phyloP scores from a whole-genome alignment of 495 filamentous ascomycete species.

The Hypoxylon crocopeplum region DNA sequence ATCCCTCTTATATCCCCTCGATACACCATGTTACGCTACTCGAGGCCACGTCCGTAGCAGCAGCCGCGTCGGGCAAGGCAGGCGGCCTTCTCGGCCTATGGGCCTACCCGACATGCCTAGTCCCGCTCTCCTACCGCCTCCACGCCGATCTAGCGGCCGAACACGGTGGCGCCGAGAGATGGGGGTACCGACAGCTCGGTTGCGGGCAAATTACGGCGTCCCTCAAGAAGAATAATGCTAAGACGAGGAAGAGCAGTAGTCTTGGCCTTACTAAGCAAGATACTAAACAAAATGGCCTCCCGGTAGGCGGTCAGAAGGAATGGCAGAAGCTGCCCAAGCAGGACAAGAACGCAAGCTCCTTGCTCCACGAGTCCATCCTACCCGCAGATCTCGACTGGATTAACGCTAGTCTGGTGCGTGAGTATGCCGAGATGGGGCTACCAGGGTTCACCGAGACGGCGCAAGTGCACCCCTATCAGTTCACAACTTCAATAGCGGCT shows the following conservation, averaged over 20 bases:
- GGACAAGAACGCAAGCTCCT: slow-evolving; percentile 63
- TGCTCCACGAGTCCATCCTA: slow-evolving; percentile 66
- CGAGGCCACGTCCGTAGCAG: slow-evolving; percentile 87
- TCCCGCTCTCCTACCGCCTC: slow-evolving; percentile 83
- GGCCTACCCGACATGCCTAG: slow-evolving; percentile 88
- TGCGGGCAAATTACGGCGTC: slow-evolving; percentile 75
- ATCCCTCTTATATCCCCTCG: slow-evolving; percentile 78
- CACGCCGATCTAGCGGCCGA: slow-evolving; percentile 86
- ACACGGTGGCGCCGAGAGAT: slow-evolving; percentile 79
- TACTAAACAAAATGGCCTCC: slow-evolving; percentile 42
- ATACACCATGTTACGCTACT: slow-evolving; percentile 84
- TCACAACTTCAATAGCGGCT: slow-evolving; percentile 85
- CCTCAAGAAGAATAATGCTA: slow-evolving; percentile 44
- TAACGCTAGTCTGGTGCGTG: slow-evolving; percentile 64
- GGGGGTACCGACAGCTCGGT: slow-evolving; percentile 85
- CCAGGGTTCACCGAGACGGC: slow-evolving; percentile 73
- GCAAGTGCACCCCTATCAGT: slow-evolving; percentile 92
- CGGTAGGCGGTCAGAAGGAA: slow-evolving; percentile 60
- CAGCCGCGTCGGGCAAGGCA: slow-evolving; percentile 93
- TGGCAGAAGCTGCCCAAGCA: slow-evolving; percentile 77
- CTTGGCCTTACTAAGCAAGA: slow-evolving; percentile 16
- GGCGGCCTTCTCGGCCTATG: slow-evolving; percentile 89
- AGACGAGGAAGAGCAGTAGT: slow-evolving; percentile 41
- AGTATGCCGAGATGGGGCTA: slow-evolving; percentile 84
- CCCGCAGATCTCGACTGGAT: slow-evolving; percentile 92